phyloP scores from a whole-genome alignment of 192 early-diverging fungal species.

The Phycomyces nitens region DNA sequence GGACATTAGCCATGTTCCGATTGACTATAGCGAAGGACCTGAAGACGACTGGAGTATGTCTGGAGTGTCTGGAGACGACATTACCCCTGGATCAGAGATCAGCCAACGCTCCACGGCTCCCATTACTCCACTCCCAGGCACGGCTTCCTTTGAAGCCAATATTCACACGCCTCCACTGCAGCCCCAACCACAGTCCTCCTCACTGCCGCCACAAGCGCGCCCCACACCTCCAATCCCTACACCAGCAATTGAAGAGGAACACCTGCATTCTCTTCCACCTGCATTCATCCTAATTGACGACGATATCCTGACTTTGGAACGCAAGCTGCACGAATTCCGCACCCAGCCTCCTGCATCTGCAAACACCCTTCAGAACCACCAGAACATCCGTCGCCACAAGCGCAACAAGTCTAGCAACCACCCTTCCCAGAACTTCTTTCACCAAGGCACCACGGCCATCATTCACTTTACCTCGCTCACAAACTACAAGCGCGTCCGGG shows the following conservation, averaged over 20 bases:
- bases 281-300: conserved; percentile 59
- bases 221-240: conserved; percentile 6
- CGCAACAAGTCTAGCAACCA: conserved; percentile 1
- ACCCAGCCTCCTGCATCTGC: conserved; percentile 13
- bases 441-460: conserved; percentile 42
- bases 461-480: conserved; percentile 52
- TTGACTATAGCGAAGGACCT: neutral
- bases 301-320: conserved; percentile 47
- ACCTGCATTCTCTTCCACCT: conserved; percentile 27
- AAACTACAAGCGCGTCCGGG: conserved; percentile 47
- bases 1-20: conserved; percentile 39
- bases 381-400: neutral
- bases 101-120: too few species aligned
- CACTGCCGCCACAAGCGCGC: neutral
- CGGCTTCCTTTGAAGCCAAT: neutral
- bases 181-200: neutral
- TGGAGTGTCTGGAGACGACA: too few species aligned
- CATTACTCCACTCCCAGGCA: too few species aligned
- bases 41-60: neutral
- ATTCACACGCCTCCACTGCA: neutral
- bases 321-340: conserved; percentile 38
- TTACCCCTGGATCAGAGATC: too few species aligned
- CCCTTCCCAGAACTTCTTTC: neutral
- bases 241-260: conserved; percentile 21
- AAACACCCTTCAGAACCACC: neutral